A percentile compares a stretch with the other conserved stretches of the same genome.
phyloP scores from a whole-genome alignment of 2,329 filamentous ascomycete genomes.

The Fonsecaea nubica region DNA sequence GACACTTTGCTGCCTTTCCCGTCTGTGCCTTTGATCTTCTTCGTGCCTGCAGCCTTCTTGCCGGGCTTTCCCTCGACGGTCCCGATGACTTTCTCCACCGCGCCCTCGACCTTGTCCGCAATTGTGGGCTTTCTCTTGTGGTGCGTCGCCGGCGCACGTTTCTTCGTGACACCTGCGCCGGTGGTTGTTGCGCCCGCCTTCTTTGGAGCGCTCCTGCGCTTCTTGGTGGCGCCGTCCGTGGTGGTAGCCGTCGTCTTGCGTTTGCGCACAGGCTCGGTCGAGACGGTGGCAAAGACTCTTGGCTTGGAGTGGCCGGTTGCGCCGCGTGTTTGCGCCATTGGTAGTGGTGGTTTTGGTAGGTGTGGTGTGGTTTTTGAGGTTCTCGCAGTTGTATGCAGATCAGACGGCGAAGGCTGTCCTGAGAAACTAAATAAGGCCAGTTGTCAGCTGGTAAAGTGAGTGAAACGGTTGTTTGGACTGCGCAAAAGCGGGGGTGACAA shows the following conservation, averaged over 20 bases:
- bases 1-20: constrained; percentile 6
- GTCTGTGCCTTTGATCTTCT: constrained; percentile 43
- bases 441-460: constrained; percentile 24
- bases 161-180: constrained; percentile 35
- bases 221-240: constrained; percentile 19
- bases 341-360: constrained; percentile 5
- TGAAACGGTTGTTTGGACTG: constrained; percentile 10
- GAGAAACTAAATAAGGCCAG: constrained; percentile 6
- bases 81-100: constrained; percentile 40
- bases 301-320: constrained; percentile 42
- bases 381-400: neutral
- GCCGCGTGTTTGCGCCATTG: constrained; percentile 43
- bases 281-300: constrained; percentile 37
- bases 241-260: constrained; percentile 32
- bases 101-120: constrained; percentile 45
- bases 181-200: neutral
- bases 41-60: constrained; percentile 50
- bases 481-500: constrained; percentile 25
- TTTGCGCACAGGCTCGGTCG: constrained; percentile 38
- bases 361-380: constrained; percentile 5
- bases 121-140: constrained; percentile 41
- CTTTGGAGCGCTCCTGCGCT: constrained; percentile 22
- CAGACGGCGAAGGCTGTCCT: neutral
- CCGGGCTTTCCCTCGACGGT: constrained; percentile 45
- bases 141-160: constrained; percentile 29